Percentiles rank a stretch among this genome's conserved stretches.
These are phyloP conservation scores for Magnaporthales sp. DNA, from an alignment of 2,329 filamentous ascomycete species.

Conservation along the genomic window DNA sequence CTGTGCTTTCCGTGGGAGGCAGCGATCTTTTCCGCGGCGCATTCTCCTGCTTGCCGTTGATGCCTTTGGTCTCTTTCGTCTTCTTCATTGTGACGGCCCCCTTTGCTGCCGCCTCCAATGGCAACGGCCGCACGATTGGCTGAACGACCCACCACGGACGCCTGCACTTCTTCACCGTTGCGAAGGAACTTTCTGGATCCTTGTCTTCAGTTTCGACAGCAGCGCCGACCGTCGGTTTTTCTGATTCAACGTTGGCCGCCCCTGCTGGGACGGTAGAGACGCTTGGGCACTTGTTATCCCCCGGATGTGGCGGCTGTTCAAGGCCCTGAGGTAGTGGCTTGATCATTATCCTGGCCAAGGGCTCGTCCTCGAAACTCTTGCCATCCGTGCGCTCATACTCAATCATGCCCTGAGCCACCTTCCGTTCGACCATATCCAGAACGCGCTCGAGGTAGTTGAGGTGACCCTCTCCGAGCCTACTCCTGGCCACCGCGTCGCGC, in stretches of 20 bases:
- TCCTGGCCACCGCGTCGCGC: slow-evolving; percentile 70
- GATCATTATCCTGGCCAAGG: background rate
- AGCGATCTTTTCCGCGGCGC: background rate
- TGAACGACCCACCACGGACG: slow-evolving; percentile 88
- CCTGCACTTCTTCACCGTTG: slow-evolving; percentile 63
- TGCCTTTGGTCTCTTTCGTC: slow-evolving; percentile 42
- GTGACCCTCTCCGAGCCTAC: slow-evolving; percentile 56
- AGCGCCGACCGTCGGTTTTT: slow-evolving; percentile 17
- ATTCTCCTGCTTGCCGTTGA: slow-evolving; percentile 7
- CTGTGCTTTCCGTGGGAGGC: background rate
- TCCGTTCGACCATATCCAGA: slow-evolving; percentile 62
- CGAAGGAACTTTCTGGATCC: slow-evolving; percentile 50
- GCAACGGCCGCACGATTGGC: slow-evolving; percentile 76
- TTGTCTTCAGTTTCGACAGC: slow-evolving; percentile 10
- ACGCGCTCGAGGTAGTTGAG: slow-evolving; percentile 71
- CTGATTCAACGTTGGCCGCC: slow-evolving; percentile 13
- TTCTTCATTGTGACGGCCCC: slow-evolving; percentile 69
- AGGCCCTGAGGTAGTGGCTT: slow-evolving; percentile 1
- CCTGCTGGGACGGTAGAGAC: background rate
- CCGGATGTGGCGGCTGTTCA: slow-evolving; percentile 13
- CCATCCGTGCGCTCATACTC: slow-evolving; percentile 53
- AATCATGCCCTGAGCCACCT: slow-evolving; percentile 62
- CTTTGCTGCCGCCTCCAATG: slow-evolving; percentile 77
- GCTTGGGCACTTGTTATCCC: slow-evolving; percentile 11
- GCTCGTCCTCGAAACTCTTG: slow-evolving; percentile 32